phyloP scores from a whole-genome alignment of 495 filamentous ascomycete species.

The Glarea lozoyensis region DNA sequence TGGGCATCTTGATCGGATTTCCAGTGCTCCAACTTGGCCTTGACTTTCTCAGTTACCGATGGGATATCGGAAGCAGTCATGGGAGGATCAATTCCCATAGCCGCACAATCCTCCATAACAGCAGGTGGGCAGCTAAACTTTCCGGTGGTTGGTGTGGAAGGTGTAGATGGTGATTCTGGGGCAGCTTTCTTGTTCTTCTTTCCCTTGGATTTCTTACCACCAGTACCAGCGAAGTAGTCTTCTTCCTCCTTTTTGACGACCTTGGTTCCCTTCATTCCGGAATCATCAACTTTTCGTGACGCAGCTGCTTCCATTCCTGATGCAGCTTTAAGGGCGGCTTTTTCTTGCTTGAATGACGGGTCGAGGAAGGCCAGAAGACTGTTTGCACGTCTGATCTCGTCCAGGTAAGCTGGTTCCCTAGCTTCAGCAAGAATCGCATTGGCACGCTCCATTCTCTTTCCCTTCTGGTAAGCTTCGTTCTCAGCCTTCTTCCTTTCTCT shows the following conservation, averaged over 20 bases:
- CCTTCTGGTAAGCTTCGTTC: conserved; percentile 63
- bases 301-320: conserved; percentile 67
- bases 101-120: conserved; percentile 79
- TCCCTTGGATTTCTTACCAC: conserved; percentile 92
- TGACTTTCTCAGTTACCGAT: conserved; percentile 71
- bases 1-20: conserved; percentile 83
- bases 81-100: conserved; percentile 77
- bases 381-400: conserved; percentile 82
- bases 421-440: conserved; percentile 85
- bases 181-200: conserved; percentile 71
- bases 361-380: conserved; percentile 86
- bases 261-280: conserved; percentile 66
- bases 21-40: conserved; percentile 86
- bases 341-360: conserved; percentile 60
- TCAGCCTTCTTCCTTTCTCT: conserved; percentile 69
- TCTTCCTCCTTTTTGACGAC: conserved; percentile 80
- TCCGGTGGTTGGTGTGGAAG: conserved; percentile 35
- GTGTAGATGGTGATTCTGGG: conserved; percentile 26
- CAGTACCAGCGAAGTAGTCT: conserved; percentile 71
- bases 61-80: conserved; percentile 77
- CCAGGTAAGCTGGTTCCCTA: conserved; percentile 75
- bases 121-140: conserved; percentile 86
- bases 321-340: conserved; percentile 47
- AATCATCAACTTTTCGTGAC: conserved; percentile 71
- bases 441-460: conserved; percentile 74